Evolutionary conservation across 371 early-diverging fungal genomes (phyloP), one percentile per base, ranked within the genome.

Genomic region (Synchytrium microbalum): DNA sequence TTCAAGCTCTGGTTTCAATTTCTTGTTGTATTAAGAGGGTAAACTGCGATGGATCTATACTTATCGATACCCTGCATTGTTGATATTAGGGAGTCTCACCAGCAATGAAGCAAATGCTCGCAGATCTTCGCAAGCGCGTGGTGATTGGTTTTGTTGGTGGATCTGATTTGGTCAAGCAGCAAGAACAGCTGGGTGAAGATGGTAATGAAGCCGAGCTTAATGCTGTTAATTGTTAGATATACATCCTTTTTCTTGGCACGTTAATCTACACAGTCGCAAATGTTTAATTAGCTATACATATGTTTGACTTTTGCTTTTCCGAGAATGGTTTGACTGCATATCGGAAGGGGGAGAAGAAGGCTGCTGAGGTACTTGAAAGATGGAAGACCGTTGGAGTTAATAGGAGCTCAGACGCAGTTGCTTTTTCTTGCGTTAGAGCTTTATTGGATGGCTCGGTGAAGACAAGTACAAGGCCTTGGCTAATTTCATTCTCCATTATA

Each of bases 71-170:
- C n/a, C n/a, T n/a, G n/a, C n/a, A n/a, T n/a, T n/a, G n/a, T n/a
- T n/a, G n/a, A n/a, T n/a, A n/a, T n/a, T 62, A 79, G 69, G 67
- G 60, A 52, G 78, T 82, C 72, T 84, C 91, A 29, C 77, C 83
- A 10, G 87, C 89, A 70, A 94, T 99, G 87, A 76, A 80, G 64
- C 74, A 88, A 54, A 84, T 90, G 57, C 86, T 99, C 27, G 78
- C 75, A 16, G 80, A 83, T 33, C 81, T 99, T 57, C 88, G 92
- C 70, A 90, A 93, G 75, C 87, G 91, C 78, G 91, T 87, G 33
- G 92, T 89, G 33, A 84, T 99, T 67, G 99, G 98, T 5, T 99
- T 99, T 75, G 99, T 99, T 46, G 99, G 99, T 58, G 99, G 99
- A 28, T 93, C 93, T 46, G 98, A 99, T 73, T 77, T 99, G 61